These are phyloP conservation scores for Blastocystis sp. DNA, from an alignment of 352 stramenopile species.

Conservation along the genomic window DNA sequence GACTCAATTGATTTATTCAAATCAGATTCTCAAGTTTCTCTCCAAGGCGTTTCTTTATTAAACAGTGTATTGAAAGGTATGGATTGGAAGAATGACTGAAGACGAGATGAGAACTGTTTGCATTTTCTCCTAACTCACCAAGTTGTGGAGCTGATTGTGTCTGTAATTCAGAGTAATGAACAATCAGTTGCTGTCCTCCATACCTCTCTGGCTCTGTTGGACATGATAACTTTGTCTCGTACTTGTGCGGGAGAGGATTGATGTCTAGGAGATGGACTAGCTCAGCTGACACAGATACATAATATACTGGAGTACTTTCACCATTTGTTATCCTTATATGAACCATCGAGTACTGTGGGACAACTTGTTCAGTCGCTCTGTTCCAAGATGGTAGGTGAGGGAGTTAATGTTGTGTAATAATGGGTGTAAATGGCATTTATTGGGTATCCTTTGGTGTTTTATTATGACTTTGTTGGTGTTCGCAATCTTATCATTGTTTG, in stretches of 20 bases:
- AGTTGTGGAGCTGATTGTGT: background rate
- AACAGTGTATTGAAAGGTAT: constrained; percentile 7
- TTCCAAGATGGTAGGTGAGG: no score
- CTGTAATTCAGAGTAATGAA: background rate
- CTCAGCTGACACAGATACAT: background rate
- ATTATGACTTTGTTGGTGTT: no score
- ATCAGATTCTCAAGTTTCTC: background rate
- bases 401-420: no score
- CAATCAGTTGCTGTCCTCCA: background rate
- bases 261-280: background rate
- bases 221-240: background rate
- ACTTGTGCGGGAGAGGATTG: background rate
- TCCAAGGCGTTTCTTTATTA: background rate
- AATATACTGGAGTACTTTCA: background rate
- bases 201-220: background rate
- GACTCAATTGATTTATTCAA: background rate
- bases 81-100: background rate
- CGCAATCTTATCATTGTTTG: no score
- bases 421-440: no score
- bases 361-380: no score
- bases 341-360: background rate
- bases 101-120: background rate
- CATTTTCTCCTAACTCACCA: background rate
- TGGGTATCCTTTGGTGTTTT: no score
- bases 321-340: background rate